Base-by-base conservation (phyloP, 192 early-diverging fungal species). In the Diversispora eburnea region DNA sequence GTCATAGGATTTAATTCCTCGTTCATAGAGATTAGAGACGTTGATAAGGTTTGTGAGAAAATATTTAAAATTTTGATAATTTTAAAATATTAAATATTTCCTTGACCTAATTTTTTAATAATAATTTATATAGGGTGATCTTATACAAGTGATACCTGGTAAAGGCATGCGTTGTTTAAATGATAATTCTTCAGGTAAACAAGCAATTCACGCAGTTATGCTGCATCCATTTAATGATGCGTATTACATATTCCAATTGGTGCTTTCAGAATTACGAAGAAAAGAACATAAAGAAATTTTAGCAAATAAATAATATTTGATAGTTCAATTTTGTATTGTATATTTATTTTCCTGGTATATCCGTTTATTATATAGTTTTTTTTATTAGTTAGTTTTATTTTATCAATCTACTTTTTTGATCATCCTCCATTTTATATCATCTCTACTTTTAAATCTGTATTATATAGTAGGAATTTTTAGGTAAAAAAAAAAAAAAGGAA, bases 11-110 rank as follows among this genome's bases (percentile, higher is more conserved):
- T 94, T 80, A 92, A 97, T 65, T 82, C 89, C 4, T 87, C 82
- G 47, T 96, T 97, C 72, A 93, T 98, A 73, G 96, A 98, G 77
- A 85, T 98, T 45, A 86, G 91, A 56, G 82, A 95, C 70, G 85
- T 93, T 6, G 86, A 94, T 75, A 92, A 88, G 3, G 92, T 72
- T 45, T 61, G 70, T 5, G 46, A 61, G n/a, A n/a, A n/a, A 46
- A 20, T 33, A 52, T 19, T 1, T 33, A 33, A 17, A 2, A 52
- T 25, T n/a, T 39, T 6, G 20, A 20, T 41, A 3, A 7, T 39
- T 20, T 25, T 17, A 4, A 19, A n/a, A 19, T 43, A 4, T 13
- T 48, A 42, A 5, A 13, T 10, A 49, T 48, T 39, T 45, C 22
- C 45, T 12, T 56, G 19, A 39, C 25, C 9, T 72, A 46, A 62